Base-by-base conservation (phyloP, 192 early-diverging fungal genomes). In the Physocladia obscura region DNA sequence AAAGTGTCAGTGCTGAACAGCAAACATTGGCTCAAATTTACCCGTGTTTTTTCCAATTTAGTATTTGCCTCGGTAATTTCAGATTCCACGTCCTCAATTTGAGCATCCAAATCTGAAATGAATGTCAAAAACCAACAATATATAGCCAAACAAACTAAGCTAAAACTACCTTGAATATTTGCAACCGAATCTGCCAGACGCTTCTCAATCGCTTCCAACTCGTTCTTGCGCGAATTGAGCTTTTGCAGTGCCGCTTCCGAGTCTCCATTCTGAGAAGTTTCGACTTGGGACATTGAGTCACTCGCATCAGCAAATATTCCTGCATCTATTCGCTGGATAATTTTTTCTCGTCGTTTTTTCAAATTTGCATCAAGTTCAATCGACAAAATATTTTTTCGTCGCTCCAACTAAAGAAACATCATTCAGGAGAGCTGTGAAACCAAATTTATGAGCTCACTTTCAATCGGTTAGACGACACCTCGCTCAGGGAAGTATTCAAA, bases 351-450 rank as follows among this genome's bases (percentile, higher is more conserved):
- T 35, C 86, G 77, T 49, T 89, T 82, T 30, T 80, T 73, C 61
- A 97, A 76, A 31, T 92, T 91, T 19, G 86, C 80, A 0, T 83
- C 75, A 34, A 95, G 75, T 71, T 90, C 88, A 71, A 87, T 88
- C 67, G 91, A 88, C 11, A 95, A 62, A 19, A 87, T 80, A 44
- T 85, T 89, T 39, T 91, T 92, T 5, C 83, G 79, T 11, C 82
- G 76, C 62, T 93, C 93, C 36, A 91, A 71, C 87, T 92, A 81
- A 0, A 67, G 76, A 44, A 49, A 70, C 49, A 58, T 34, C 40
- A 29, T 26, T 54, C 8, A n/a, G 8, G 1, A 52, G 13, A 58
- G 35, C 50, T 40, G 36, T n/a, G 1, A 29, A 1, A n/a, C n/a
- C n/a, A 32, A 15, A 70, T 13, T 36, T 50, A 30, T 15, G n/a